phyloP scores from a whole-genome alignment of 2,329 filamentous ascomycete genomes.

The Penicillium sumatraense region DNA sequence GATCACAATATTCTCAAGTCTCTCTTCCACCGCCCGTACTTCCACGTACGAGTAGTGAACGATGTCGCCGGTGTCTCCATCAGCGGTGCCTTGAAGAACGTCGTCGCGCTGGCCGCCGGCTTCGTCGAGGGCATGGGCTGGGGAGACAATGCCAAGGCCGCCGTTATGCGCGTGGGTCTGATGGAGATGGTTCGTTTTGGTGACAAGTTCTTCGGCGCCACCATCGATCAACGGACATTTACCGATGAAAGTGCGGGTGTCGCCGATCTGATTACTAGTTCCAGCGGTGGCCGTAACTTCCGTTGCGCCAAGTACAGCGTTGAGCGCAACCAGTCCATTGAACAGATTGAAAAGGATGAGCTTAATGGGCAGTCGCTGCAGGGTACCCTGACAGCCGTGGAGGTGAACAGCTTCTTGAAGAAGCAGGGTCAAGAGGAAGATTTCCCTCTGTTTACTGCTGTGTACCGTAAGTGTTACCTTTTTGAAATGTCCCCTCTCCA shows the following conservation, averaged over 20 bases:
- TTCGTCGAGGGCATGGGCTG: slow-evolving; percentile 95
- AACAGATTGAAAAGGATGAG: slow-evolving; percentile 85
- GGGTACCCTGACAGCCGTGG: slow-evolving; percentile 86
- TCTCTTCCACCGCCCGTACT: slow-evolving; percentile 95
- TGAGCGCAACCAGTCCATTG: slow-evolving; percentile 76
- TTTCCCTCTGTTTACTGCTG: slow-evolving; percentile 91
- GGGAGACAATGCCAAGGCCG: slow-evolving; percentile 99
- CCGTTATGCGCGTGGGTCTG: slow-evolving; percentile 93
- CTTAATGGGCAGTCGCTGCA: slow-evolving; percentile 97
- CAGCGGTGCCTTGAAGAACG: slow-evolving; percentile 93
- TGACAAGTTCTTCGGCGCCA: slow-evolving; percentile 86
- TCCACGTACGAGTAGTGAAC: slow-evolving; percentile 90
- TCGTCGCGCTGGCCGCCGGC: slow-evolving; percentile 90
- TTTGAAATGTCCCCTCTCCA: too few relatives aligned
- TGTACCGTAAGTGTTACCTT: slow-evolving; percentile 61
- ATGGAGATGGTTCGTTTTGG: slow-evolving; percentile 97
- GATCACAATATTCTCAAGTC: slow-evolving; percentile 81
- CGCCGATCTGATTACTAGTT: slow-evolving; percentile 93
- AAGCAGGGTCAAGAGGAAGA: slow-evolving; percentile 75
- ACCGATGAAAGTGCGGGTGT: slow-evolving; percentile 97
- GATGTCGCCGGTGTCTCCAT: slow-evolving; percentile 98
- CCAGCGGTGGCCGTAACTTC: slow-evolving; percentile 90
- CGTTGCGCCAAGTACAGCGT: slow-evolving; percentile 88
- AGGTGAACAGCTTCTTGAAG: slow-evolving; percentile 89
- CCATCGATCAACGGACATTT: slow-evolving; percentile 81